Evolutionary conservation across 305 asterid genomes (phyloP).

Genomic region (Fraxinus latifolia): DNA sequence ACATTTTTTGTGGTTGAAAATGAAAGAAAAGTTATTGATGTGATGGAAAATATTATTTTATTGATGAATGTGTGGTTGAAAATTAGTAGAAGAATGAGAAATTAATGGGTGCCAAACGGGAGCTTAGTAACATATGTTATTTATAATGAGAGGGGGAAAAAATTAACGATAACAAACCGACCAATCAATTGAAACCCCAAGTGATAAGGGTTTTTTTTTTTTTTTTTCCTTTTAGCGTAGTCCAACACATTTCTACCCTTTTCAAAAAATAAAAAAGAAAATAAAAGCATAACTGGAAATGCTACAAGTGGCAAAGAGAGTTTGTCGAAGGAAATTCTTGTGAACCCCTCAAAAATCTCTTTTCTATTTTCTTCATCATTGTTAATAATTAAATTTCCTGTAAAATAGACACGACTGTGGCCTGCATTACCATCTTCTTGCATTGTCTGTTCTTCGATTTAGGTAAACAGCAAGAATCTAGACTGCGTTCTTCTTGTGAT

Average conservation of each 20-base stretch:
- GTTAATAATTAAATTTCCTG: conserved; percentile 5
- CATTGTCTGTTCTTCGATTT: conserved; percentile 1
- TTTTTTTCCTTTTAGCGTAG: neutral
- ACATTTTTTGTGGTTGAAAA: too few species aligned
- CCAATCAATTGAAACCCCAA: conserved; percentile 13
- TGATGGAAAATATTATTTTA: too few species aligned
- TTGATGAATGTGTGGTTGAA: too few species aligned
- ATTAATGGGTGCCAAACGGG: too few species aligned
- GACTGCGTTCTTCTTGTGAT: neutral
- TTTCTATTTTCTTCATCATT: conserved; percentile 20
- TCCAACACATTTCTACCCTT: conserved; percentile 1
- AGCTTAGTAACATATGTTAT: neutral
- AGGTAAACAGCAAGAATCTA: conserved; percentile 19
- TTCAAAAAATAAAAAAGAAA: conserved; percentile 16
- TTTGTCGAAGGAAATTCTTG: conserved; percentile 32
- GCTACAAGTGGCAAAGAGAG: conserved; percentile 21
- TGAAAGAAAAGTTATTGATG: too few species aligned
- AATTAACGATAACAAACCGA: neutral
- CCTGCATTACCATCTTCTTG: conserved; percentile 29
- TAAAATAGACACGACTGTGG: neutral
- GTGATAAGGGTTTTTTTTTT: conserved; percentile 30
- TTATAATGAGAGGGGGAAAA: neutral
- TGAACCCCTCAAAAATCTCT: conserved; percentile 24
- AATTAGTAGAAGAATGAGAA: too few species aligned
- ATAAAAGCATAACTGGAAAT: neutral